These are phyloP conservation scores for Trichoderma atrobrunneum DNA, from an alignment of 2,329 filamentous ascomycete genomes.

Conservation along the genomic window DNA sequence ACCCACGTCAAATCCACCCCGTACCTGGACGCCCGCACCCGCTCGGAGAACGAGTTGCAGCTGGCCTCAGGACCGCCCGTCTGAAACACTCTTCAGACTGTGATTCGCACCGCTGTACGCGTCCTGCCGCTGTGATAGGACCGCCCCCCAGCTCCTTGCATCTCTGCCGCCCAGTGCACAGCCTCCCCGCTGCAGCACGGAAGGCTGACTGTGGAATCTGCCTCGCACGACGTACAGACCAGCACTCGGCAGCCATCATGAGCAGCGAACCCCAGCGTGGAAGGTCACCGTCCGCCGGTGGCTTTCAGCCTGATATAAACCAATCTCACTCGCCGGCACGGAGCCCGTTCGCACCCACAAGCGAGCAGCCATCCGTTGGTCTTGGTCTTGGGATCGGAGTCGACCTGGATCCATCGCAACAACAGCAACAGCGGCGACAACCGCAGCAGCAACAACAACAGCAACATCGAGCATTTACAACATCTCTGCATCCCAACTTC, in stretches of 20 bases:
- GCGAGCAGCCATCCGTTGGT: constrained; percentile 28
- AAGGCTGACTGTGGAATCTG: constrained; percentile 47
- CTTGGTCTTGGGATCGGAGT: constrained; percentile 57
- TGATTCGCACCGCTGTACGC: constrained; percentile 19
- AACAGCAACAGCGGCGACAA: constrained; percentile 35
- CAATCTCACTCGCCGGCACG: constrained; percentile 64
- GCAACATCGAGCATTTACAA: constrained; percentile 35
- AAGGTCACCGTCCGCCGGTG: constrained; percentile 60
- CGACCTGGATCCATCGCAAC: constrained; percentile 31
- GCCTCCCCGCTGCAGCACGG: constrained; percentile 39
- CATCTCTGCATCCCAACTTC: constrained; percentile 35
- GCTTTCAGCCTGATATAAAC: constrained; percentile 63
- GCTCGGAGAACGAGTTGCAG: constrained; percentile 11
- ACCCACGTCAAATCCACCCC: constrained; percentile 15
- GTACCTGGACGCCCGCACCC: constrained; percentile 17
- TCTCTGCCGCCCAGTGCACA: constrained; percentile 26
- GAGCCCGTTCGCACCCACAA: constrained; percentile 50
- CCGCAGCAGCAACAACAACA: constrained; percentile 38
- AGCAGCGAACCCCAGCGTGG: constrained; percentile 46
- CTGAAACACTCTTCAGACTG: constrained; percentile 18
- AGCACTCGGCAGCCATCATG: constrained; percentile 34
- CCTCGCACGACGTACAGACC: constrained; percentile 33
- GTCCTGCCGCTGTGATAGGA: constrained; percentile 20
- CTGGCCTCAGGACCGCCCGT: constrained; percentile 12
- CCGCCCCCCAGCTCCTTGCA: constrained; percentile 24